Evolutionary conservation across 257 asterid species (phyloP).

Genomic region (Haberlea rhodopensis): DNA sequence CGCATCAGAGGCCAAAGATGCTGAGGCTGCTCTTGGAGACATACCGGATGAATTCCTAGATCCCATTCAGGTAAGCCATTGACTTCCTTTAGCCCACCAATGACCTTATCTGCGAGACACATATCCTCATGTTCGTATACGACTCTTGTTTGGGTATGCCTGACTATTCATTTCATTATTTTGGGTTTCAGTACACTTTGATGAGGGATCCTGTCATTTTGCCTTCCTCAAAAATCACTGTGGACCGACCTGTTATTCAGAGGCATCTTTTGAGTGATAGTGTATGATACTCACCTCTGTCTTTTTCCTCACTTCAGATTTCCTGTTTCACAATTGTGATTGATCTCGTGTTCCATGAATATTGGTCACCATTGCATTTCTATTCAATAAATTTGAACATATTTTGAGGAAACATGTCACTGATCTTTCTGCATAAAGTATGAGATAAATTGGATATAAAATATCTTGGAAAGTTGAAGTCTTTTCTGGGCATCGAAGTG

Average conservation of each 20-base stretch:
- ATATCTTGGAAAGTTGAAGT: too few relatives aligned
- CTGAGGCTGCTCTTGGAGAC: slow-evolving; percentile 96
- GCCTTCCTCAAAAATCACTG: slow-evolving; percentile 76
- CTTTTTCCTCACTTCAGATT: background rate
- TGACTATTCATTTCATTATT: slow-evolving; percentile 1
- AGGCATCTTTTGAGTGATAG: slow-evolving; percentile 86
- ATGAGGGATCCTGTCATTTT: slow-evolving; percentile 96
- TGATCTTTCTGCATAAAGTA: background rate
- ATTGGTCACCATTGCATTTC: background rate
- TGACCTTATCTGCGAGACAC: background rate
- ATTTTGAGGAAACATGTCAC: background rate
- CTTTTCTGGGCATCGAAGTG: too few relatives aligned
- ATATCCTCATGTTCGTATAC: background rate
- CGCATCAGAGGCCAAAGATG: slow-evolving; percentile 84
- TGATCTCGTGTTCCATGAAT: background rate
- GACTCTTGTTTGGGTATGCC: background rate
- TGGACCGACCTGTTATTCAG: slow-evolving; percentile 89
- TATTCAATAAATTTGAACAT: background rate
- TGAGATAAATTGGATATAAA: too few relatives aligned
- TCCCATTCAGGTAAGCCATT: slow-evolving; percentile 80
- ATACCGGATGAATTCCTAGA: slow-evolving; percentile 99
- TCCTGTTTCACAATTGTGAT: background rate
- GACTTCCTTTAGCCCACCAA: background rate
- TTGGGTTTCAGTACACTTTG: slow-evolving; percentile 69
- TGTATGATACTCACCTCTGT: slow-evolving; percentile 31